Evolutionary conservation across 768 basidiomycete genomes (phyloP), one percentile per base, ranked within the genome.

Genomic region (Cystofilobasidium capitatum): DNA sequence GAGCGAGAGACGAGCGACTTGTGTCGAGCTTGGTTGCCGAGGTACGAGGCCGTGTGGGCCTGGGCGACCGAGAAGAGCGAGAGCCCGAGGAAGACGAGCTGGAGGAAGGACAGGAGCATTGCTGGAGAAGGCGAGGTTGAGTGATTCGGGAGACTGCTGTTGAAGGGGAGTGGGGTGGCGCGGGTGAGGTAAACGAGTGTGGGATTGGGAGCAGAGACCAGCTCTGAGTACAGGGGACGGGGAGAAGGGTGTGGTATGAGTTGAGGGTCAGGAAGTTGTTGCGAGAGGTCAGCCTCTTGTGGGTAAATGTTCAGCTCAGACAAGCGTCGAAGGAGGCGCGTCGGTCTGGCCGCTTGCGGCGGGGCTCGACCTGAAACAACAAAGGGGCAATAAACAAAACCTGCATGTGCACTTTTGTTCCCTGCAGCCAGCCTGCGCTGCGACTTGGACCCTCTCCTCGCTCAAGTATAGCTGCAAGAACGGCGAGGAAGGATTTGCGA

Each of bases 1-100:
- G 31, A 55, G 37, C 63, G 63, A 1, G 51, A 35, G 37, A 60
- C 33, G 9, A 64, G 54, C 13, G 51, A 36, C 51, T 55, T 55
- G 51, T 55, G 51, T 2, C 51, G 26, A 13, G 63, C 49, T n/a
- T 36, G 36, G 51, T 64, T 51, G 36, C 31, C 54, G 39, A 44
- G 39, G 51, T 54, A 54, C 49, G 39, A 60, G 36, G 36, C 39
- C 0, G 51, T 39, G 37, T 31, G n/a, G 1, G 49, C 51, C 14
- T 24, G n/a, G 14, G 24, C 39, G 29, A 39, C 29, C 8, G 37
- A 55, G 37, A 54, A 22, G 24, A 54, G 54, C 24, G 63, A 39
- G 14, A 26, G 10, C 4, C 17, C 40, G 17, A 40, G 36, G 26
- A 64, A 26, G 39, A 64, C n/a, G 20, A 64, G 51, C 6, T 26